Percentiles rank a stretch among this genome's conserved stretches.
phyloP scores from a whole-genome alignment of 2,329 filamentous ascomycete species.

The Phaeosphaeriaceae sp. region DNA sequence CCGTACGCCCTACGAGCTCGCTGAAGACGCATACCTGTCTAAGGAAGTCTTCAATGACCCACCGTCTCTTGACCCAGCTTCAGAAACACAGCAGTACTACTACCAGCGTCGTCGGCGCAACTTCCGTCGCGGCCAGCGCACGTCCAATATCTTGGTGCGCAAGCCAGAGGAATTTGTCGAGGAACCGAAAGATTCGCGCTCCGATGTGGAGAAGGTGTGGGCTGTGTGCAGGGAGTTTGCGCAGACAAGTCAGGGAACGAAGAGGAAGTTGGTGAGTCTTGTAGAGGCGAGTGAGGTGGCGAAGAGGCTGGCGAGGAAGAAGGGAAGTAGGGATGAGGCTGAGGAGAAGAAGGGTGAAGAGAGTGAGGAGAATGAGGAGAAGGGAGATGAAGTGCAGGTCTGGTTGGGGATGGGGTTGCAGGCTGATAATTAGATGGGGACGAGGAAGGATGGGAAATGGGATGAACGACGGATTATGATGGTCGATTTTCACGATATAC shows the following conservation, averaged over 20 bases:
- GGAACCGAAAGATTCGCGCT: slow-evolving; percentile 6
- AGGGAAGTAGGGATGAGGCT: slow-evolving; percentile 57
- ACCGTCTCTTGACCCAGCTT: slow-evolving; percentile 12
- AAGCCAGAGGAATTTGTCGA: slow-evolving; percentile 26
- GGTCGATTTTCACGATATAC: no score
- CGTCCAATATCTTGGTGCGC: slow-evolving; percentile 7
- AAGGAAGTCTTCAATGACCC: slow-evolving; percentile 32
- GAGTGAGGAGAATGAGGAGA: slow-evolving; percentile 2
- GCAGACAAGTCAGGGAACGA: slow-evolving; percentile 38
- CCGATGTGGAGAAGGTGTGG: slow-evolving; percentile 39
- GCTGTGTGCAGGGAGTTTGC: slow-evolving; percentile 45
- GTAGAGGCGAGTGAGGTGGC: slow-evolving; percentile 69
- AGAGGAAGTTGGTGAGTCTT: slow-evolving; percentile 63
- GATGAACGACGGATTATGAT: background rate
- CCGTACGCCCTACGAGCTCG: slow-evolving; percentile 73
- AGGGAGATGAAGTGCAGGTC: slow-evolving; percentile 5
- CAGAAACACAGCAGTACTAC: background rate
- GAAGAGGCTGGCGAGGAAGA: slow-evolving; percentile 63
- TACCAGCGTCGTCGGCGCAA: background rate
- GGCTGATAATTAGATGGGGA: background rate
- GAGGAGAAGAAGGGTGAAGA: slow-evolving; percentile 2
- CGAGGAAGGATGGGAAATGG: background rate
- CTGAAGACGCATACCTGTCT: slow-evolving; percentile 62
- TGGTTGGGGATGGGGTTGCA: background rate
- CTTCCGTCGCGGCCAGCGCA: background rate